A percentile compares a stretch with the other conserved stretches of the same genome.
Evolutionary conservation across 139 green algal genomes (phyloP).

Genomic region (Volvox africanus): DNA sequence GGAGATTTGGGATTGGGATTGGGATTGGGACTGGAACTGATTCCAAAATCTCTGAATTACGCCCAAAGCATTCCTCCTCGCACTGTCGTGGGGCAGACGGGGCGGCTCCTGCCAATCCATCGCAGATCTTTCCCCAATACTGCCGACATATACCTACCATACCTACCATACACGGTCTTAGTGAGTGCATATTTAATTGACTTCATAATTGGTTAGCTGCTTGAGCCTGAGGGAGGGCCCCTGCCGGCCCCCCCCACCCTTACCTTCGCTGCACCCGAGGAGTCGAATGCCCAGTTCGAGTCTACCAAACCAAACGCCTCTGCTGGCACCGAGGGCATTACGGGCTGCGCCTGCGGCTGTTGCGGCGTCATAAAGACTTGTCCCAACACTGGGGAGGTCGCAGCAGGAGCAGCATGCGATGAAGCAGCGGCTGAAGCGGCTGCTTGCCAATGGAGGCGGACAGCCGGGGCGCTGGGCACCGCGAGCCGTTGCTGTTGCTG

Average conservation of each 20-base stretch:
- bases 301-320: constrained; percentile 10
- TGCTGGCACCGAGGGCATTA: no score
- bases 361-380: background rate
- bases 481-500: no score
- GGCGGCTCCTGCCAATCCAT: background rate
- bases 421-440: background rate
- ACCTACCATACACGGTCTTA: no score
- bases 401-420: background rate
- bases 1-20: no score
- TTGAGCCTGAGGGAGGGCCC: background rate
- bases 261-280: background rate
- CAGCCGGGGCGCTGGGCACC: no score
- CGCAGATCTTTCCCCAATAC: background rate
- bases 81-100: no score
- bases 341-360: background rate
- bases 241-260: background rate
- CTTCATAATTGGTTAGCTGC: background rate
- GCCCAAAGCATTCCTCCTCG: no score
- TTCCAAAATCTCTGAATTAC: no score
- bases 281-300: background rate
- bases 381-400: no score
- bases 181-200: background rate
- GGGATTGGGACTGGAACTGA: no score
- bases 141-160: background rate
- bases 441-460: no score